A percentile compares a stretch with the other conserved stretches of the same genome.
Conservation (phyloP, 768 basidiomycete species). For the Macrolepiota dolichaula region DNA sequence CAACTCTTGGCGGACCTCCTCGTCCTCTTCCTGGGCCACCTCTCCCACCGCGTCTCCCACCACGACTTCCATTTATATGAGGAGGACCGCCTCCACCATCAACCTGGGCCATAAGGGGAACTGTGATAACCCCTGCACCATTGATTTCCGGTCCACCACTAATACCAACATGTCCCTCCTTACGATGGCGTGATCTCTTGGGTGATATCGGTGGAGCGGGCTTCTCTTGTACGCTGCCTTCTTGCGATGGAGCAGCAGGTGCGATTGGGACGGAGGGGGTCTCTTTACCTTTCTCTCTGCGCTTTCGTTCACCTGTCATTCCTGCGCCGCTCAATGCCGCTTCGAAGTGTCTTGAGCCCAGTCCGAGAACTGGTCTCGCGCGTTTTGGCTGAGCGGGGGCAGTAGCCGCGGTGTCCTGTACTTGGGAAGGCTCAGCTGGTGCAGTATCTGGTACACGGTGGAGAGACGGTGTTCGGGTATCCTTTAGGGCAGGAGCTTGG, state of each 20-base stretch:
- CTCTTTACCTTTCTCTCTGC: constrained; percentile 23
- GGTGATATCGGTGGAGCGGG: constrained; percentile 17
- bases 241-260: constrained; percentile 13
- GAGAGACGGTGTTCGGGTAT: constrained; percentile 5
- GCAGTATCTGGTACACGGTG: constrained; percentile 12
- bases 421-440: constrained; percentile 9
- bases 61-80: constrained; percentile 15
- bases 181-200: constrained; percentile 18
- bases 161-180: constrained; percentile 13
- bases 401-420: constrained; percentile 2
- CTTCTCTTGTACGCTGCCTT: constrained; percentile 16
- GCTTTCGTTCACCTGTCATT: constrained; percentile 22
- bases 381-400: constrained; percentile 32
- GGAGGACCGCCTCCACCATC: not conserved
- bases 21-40: constrained; percentile 9
- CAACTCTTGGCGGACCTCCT: constrained; percentile 7
- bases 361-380: constrained; percentile 55
- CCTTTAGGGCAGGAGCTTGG: constrained; percentile 12
- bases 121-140: constrained; percentile 3
- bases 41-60: constrained; percentile 7
- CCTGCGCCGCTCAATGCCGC: constrained; percentile 67
- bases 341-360: constrained; percentile 68
- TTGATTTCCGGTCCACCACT: constrained; percentile 9
- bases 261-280: constrained; percentile 3
- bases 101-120: not conserved